Evolutionary conservation across 2,329 filamentous ascomycete genomes (phyloP), one percentile per base, ranked within the genome.

Genomic region (Tolypocladium ophioglossoides): DNA sequence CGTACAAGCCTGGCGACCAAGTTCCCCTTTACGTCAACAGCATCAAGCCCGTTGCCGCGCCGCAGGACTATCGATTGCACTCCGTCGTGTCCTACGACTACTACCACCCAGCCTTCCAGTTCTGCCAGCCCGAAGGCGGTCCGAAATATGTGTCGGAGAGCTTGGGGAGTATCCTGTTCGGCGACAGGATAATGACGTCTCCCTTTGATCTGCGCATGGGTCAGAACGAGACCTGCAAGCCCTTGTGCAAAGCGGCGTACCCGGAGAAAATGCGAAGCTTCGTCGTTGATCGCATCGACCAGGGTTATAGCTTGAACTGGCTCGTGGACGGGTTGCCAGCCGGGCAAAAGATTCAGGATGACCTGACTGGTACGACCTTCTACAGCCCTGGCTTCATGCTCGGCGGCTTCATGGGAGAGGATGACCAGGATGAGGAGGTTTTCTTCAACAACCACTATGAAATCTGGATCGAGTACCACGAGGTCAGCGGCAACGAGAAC

Each of bases 31-130:
- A 89, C 65, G 94, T 99, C 70, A 99, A 99, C 74, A 86, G 86
- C 67, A 86, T 99, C 64, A 94, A 89, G 44, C 92, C 94, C 4
- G 84, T 91, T 48, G 84, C 90, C 48, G 87, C 87, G 44, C 78
- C 82, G 56, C 79, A 82, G 59, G 90, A 96, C 71, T 82, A 86
- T 30, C 86, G 90, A 62, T 78, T 97, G 41, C 89, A 91, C 68
- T 95, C 91, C n/a, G 86, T 96, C 53, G 85, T 97, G 64, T 89
- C 92, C 5, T 99, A 89, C 78, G 92, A 97, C 72, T 97, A 99
- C 77, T 99, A 99, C 69, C 84, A 94, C 63, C 82, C 85, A 7
- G 80, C 80, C 4, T 95, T 99, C 72, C 84, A 88, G 66, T 96
- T 96, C 76, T 99, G 94, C 72, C 74, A 80, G 62, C 94, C 92